Percentiles rank a stretch among this genome's conserved stretches.
These are phyloP conservation scores for Plasmodium knowlesi DNA, from an alignment of 169 alveolate genomes.

Conservation along the genomic window DNA sequence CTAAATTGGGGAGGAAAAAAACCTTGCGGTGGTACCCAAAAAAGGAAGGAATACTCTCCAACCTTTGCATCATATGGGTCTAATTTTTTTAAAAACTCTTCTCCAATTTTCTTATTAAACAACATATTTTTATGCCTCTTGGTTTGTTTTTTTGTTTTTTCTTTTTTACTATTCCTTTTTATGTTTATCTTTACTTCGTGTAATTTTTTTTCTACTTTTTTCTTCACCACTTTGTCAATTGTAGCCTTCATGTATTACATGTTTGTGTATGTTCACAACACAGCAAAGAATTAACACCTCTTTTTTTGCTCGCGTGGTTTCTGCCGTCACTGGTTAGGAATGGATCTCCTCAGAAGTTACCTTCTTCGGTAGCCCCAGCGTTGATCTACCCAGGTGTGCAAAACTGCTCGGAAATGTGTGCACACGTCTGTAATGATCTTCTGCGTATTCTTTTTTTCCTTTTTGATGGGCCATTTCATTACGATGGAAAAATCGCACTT, in stretches of 20 bases:
- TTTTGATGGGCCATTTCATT: background rate
- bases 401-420: background rate
- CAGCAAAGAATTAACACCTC: background rate
- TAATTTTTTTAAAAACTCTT: slow-evolving; percentile 8
- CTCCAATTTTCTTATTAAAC: slow-evolving; percentile 26
- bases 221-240: slow-evolving; percentile 20
- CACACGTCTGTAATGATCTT: background rate
- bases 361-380: background rate
- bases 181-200: slow-evolving; percentile 19
- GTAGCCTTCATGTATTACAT: slow-evolving; percentile 1
- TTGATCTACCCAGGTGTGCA: background rate
- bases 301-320: background rate
- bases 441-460: background rate
- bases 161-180: slow-evolving; percentile 6
- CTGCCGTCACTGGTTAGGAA: background rate
- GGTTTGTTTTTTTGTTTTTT: slow-evolving; percentile 38
- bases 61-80: slow-evolving; percentile 2
- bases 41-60: background rate
- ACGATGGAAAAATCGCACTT: background rate
- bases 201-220: slow-evolving; percentile 2
- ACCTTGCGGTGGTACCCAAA: background rate
- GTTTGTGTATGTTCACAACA: background rate
- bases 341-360: background rate
- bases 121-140: slow-evolving; percentile 30
- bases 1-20: background rate